Evolutionary conservation across 208 protist genomes (phyloP), one percentile per base, ranked within the genome.

Genomic region (Trichomonas tenax): DNA sequence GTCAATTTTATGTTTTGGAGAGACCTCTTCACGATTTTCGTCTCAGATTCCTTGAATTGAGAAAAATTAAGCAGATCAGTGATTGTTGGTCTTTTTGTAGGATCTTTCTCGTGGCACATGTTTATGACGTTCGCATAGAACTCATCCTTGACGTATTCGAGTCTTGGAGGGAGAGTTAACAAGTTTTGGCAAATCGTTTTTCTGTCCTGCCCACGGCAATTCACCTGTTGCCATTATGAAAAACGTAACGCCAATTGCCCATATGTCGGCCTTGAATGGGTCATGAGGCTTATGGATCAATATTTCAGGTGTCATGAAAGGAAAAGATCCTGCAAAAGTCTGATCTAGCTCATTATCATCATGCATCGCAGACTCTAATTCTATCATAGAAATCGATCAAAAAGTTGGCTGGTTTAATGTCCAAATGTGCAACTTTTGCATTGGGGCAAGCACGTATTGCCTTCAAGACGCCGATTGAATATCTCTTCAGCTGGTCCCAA

Each of bases 381-480:
- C 86, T 41, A 34, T 96, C 97, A 95, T 97, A 36, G 0, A 98
- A n/a, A n/a, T 72, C 97, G 14, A 97, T 95, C 10, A 98, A 96
- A 63, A 98, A 98, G 96, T 98, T 98, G 26, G 97, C 97, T 9
- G 97, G 97, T 96, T 98, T 98, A 14, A 98, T 96, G 96, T 98
- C 97, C 4, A 82, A 41, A 95, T 98, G 97, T 26, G 97, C 96
- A 45, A 98, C 97, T 36, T 97, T 49, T 40, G 96, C 82, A 95
- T 97, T 36, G 82, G 97, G 97, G 41, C 97, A 97, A 15, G 63
- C 96, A 44, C 97, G 26, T 31, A 98, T 97, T 15, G 97, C 97
- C 82, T 97, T 96, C 17, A 97, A 96, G 96, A 97, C 97, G 4
- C 58, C 58, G 26, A 72, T 72, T n/a, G 58, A 31, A 26, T 72